A percentile compares a stretch with the other conserved stretches of the same genome.
phyloP scores from a whole-genome alignment of 106 monocot species.

The Hemerocallis citrina region DNA sequence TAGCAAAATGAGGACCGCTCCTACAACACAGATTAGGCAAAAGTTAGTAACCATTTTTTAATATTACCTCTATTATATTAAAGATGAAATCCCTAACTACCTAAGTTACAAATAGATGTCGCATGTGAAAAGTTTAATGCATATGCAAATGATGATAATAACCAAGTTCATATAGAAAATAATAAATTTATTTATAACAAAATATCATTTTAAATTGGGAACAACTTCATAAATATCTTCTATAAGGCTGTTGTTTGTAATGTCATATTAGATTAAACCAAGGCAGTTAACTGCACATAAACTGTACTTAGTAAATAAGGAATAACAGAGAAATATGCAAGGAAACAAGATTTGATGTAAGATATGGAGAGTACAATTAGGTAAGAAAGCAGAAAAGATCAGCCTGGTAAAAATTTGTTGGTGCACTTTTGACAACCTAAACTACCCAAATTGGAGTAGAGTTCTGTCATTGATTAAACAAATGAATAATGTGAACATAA shows the following conservation, averaged over 20 bases:
- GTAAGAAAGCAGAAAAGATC: background rate
- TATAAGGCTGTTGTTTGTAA: background rate
- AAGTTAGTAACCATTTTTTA: background rate
- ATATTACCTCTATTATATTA: background rate
- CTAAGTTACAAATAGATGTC: background rate
- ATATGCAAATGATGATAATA: too few species aligned
- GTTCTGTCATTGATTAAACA: background rate
- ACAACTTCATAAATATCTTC: background rate
- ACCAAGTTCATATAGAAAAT: too few species aligned
- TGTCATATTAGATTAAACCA: background rate
- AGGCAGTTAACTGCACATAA: background rate
- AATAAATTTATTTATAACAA: background rate
- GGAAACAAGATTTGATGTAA: background rate
- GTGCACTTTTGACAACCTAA: background rate
- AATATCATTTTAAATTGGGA: background rate
- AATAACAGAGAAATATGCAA: background rate
- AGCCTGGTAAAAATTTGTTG: background rate
- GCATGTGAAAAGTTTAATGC: too few species aligned
- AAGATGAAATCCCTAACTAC: background rate
- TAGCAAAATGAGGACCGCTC: conserved; percentile 25
- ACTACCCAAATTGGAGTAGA: background rate
- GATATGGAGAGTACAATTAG: too few species aligned
- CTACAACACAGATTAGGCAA: conserved; percentile 16
- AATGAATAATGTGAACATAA: background rate
- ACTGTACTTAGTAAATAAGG: background rate